Percentiles rank a stretch among this genome's conserved stretches.
Conservation (phyloP, 106 monocot species). For the Dendrobium chrysotoxum region DNA sequence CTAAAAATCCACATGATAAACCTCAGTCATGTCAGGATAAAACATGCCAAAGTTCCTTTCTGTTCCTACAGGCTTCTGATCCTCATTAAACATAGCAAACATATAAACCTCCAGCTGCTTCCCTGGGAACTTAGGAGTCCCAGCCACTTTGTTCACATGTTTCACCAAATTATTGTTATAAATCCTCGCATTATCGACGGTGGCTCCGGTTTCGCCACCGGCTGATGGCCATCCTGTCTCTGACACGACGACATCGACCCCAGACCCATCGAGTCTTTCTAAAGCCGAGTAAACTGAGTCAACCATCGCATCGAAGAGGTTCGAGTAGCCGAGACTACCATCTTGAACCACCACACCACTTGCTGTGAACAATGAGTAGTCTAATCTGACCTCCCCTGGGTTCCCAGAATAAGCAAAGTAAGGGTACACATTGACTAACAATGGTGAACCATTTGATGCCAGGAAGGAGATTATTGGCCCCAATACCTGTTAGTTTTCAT, state of each 20-base stretch:
- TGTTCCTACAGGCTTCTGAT: slow-evolving; percentile 4
- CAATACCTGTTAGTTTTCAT: not conserved
- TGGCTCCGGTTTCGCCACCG: slow-evolving; percentile 9
- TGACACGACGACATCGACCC: slow-evolving; percentile 4
- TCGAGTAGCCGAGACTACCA: slow-evolving; percentile 16
- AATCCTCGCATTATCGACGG: slow-evolving; percentile 11
- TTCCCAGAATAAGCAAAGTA: slow-evolving; percentile 14
- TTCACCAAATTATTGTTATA: slow-evolving; percentile 20
- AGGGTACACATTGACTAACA: slow-evolving; percentile 20
- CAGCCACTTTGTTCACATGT: slow-evolving; percentile 2
- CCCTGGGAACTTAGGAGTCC: slow-evolving; percentile 15
- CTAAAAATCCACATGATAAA: slow-evolving; percentile 14
- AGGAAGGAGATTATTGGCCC: slow-evolving; percentile 5
- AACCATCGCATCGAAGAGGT: slow-evolving; percentile 20
- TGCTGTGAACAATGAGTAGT: slow-evolving; percentile 15
- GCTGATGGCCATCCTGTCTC: slow-evolving; percentile 26
- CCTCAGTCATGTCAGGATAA: slow-evolving; percentile 19
- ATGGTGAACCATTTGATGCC: not conserved
- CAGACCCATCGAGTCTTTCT: not conserved
- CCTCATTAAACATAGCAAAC: slow-evolving; percentile 25
- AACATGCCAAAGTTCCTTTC: slow-evolving; percentile 22
- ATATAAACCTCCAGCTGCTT: slow-evolving; percentile 8
- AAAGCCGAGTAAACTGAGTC: slow-evolving; percentile 12
- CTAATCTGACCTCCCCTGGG: not conserved
- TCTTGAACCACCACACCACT: slow-evolving; percentile 12